Base-by-base conservation (phyloP, 2,329 filamentous ascomycete species). In the Paecilomyces variotii region DNA sequence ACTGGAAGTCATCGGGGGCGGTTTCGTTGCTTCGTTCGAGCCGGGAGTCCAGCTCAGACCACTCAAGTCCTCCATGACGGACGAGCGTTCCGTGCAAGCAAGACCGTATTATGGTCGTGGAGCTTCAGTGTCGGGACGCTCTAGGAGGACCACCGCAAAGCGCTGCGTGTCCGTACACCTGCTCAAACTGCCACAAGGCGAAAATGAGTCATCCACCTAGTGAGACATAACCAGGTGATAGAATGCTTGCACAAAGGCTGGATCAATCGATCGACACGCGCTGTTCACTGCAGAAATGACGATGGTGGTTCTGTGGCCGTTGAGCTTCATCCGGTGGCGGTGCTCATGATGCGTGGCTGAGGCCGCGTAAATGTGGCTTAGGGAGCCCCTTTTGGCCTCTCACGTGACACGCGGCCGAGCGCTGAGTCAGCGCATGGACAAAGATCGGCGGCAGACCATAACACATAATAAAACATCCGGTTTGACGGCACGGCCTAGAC, bases 1-100 rank as follows among this genome's bases (percentile, higher is more conserved):
- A 24, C 67, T 64, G 39, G 74, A 70, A 54, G 63, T 68, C 66
- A 76, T 70, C 2, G 75, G 72, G 4, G 72, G 68, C 26, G 70
- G 70, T 56, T 76, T 77, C 56, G 65, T 68, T 58, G 70, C 51
- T 35, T 67, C 66, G 58, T 69, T 68, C 39, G 70, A 65, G 63
- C 66, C 72, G 61, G 74, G 68, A 51, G 66, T 72, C 77, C 78
- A 80, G 63, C 71, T 74, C 63, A 80, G 65, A 56, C 78, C 77
- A 58, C 72, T 76, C 45, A 80, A 70, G 62, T 80, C 78, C 55
- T 80, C 77, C 78, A 80, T 80, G 57, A 53, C 19, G 57, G 55
- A 54, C n/a, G 53, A 54, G n/a, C 54, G 58, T 54, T 26, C 27
- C 27, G 50, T 19, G 50, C 39, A 24, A 12, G 50, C 50, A 28